Conservation (phyloP, 352 stramenopile species). For the Phytophthora colocasiae region DNA sequence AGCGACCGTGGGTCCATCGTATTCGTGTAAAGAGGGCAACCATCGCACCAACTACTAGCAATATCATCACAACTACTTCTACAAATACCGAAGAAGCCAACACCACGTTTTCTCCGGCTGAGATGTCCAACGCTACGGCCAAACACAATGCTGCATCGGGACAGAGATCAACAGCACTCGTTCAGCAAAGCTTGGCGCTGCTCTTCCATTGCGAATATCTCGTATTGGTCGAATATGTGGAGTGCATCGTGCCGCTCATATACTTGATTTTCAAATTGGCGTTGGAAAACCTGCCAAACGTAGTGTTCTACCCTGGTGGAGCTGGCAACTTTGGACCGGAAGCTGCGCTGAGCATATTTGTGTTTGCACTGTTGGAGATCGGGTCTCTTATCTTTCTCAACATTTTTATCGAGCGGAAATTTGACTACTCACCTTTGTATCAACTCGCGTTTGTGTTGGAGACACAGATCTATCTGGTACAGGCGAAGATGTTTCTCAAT, state of each 20-base stretch:
- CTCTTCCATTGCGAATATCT: constrained; percentile 43
- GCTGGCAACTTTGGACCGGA: not conserved
- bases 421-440: constrained; percentile 6
- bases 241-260: constrained; percentile 38
- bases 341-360: not conserved
- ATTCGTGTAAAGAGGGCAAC: not conserved
- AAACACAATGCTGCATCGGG: not conserved
- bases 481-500: not conserved
- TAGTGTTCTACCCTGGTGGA: constrained; percentile 33
- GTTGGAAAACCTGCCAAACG: constrained; percentile 38
- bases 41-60: not conserved
- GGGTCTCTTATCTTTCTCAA: not conserved
- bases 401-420: not conserved
- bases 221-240: constrained; percentile 43
- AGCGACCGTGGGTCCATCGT: too few species aligned
- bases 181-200: constrained; percentile 23
- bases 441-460: constrained; percentile 15
- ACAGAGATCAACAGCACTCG: not conserved
- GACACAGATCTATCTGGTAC: constrained; percentile 3
- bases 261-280: constrained; percentile 37
- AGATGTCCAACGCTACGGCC: not conserved
- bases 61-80: not conserved
- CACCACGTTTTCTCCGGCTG: not conserved
- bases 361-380: constrained; percentile 2
- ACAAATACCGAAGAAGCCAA: too few species aligned